Base-by-base conservation (phyloP, 345 rosid species). In the Lepidium aucheri region DNA sequence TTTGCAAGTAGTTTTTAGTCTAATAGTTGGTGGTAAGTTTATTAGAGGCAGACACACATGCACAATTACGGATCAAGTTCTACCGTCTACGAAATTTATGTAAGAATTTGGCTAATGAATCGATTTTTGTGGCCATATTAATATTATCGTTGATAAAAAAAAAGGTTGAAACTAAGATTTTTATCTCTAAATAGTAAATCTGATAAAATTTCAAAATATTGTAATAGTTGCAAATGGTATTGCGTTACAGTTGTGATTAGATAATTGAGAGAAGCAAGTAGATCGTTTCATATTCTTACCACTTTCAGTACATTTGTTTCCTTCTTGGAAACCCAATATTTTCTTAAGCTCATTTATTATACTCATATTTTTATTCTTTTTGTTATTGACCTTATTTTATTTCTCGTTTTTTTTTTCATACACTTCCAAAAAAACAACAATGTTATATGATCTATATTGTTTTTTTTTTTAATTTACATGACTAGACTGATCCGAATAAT, bases 321-420 rank as follows among this genome's bases (percentile, higher is more conserved):
- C 74, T 11, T 69, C 53, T 60, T 60, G 68, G 74, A 34, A 60
- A 69, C 68, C 61, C 60, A 42, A 12, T n/a, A 13, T 54, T 54
- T 36, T 8, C 34, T 52, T n/a, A 40, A 39, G n/a, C 43, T 42
- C 61, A 60, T 69, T 69, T 34, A 69, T 10, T 51, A 14, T 42
- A 8, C 60, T 51, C 26, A 13, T 60, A 26, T 68, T 41, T 8
- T 60, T 60, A 52, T 69, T 69, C 61, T 60, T 60, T 69, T 7
- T 52, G 68, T 52, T 60, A 59, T 69, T 43, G 53, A 50, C 44
- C 58, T 35, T 68, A 57, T 58, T 38, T 68, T 46, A 5, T 1
- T 1, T 20, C 2, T 20, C 1, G 22, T 1, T 20, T 20, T 13
- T 20, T 20, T 13, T 9, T n/a, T 3, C 32, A 39, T 10, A 68